Evolutionary conservation across 2,329 filamentous ascomycete species (phyloP), one percentile per base, ranked within the genome.

Genomic region (Geoglossum cookeanum): DNA sequence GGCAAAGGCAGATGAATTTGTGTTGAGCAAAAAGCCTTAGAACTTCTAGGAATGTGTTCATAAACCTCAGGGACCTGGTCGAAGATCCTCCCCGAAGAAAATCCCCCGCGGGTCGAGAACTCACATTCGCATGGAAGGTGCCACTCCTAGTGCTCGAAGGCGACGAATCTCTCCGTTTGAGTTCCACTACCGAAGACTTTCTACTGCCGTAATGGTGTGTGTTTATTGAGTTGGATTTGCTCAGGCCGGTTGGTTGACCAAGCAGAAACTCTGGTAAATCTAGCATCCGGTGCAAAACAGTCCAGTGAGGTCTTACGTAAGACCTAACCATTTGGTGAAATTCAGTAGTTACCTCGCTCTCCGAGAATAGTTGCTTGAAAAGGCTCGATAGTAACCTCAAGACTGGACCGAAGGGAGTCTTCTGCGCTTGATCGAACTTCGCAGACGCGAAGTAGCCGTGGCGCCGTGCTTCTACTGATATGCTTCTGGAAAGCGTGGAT

Each of bases 11-110:
- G 57, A 95, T 89, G 64, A 95, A 82, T 64, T 90, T 92, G 66
- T 90, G 83, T 22, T 83, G 76, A 0, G 87, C 85, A 57, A 97
- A 82, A 47, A 94, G 79, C 56, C 87, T 80, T 55, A 96, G 69
- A 8, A 95, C 84, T 62, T 96, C 90, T 51, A 95, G 72, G 63
- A 94, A 91, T 1, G 87, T 90, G 65, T 89, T 91, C 76, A 91
- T 86, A 58, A 95, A 77, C 11, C 87, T 81, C 61, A 87, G 84
- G 79, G 75, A 78, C 65, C 81, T 83, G 9, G 77, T 80, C 4
- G 79, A 75, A 0, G 74, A 69, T 35, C 79, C 79, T 2, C 74
- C 71, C 35, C 79, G 75, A 29, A 83, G 68, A 57, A 81, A 81
- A 32, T 83, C 79, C 56, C 80, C 78, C 0, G 79, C 77, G 49